These are phyloP conservation scores for Aspergillus ruber DNA, from an alignment of 2,329 filamentous ascomycete genomes.

Conservation along the genomic window DNA sequence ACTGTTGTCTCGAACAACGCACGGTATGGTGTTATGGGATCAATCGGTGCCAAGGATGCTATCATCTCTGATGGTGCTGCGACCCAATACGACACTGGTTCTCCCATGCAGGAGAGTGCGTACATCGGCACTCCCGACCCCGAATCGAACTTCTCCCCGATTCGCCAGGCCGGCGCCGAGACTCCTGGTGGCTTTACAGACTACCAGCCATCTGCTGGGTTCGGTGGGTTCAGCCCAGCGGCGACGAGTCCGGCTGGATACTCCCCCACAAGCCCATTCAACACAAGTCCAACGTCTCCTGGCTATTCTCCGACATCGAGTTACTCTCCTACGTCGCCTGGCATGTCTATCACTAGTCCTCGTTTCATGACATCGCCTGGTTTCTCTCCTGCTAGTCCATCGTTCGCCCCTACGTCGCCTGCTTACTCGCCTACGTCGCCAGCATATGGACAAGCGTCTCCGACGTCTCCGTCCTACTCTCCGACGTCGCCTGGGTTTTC, in stretches of 20 bases:
- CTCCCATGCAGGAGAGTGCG: conserved; percentile 55
- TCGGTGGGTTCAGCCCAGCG: conserved; percentile 58
- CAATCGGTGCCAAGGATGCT: conserved; percentile 68
- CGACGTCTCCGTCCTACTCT: conserved; percentile 50
- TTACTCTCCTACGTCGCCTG: conserved; percentile 73
- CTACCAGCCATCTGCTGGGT: conserved; percentile 64
- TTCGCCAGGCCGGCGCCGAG: conserved; percentile 62
- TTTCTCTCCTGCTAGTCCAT: conserved; percentile 50
- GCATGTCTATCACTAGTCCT: conserved; percentile 52
- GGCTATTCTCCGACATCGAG: conserved; percentile 55
- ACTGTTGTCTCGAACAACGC: conserved; percentile 92
- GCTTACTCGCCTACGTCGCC: conserved; percentile 74
- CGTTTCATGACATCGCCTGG: conserved; percentile 49
- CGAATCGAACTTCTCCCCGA: conserved; percentile 62
- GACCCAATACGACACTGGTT: conserved; percentile 80
- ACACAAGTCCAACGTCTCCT: conserved; percentile 63
- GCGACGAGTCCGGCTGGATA: conserved; percentile 59
- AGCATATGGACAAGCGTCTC: conserved; percentile 61
- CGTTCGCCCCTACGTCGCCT: conserved; percentile 50
- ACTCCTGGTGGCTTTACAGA: conserved; percentile 51
- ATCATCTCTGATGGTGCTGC: conserved; percentile 72
- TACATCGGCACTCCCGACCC: conserved; percentile 59
- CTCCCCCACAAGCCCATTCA: conserved; percentile 69
- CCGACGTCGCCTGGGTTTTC: conserved; percentile 52
- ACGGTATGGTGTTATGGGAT: conserved; percentile 72